Percentiles rank a stretch among this genome's conserved stretches.
Conservation (phyloP, 2,329 filamentous ascomycete species). For the Ceratocystis ficicola region DNA sequence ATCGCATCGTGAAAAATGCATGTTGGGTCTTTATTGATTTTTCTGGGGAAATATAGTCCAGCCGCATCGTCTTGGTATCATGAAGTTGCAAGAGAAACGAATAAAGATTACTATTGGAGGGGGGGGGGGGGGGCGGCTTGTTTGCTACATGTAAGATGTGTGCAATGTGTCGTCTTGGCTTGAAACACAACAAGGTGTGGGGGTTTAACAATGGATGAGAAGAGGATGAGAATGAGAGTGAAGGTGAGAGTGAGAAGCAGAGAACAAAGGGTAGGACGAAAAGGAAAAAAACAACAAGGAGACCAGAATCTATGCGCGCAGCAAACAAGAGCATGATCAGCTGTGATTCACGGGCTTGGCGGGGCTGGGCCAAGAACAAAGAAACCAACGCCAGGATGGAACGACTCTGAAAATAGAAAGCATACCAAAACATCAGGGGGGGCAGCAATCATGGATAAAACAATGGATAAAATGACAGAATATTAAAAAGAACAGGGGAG, state of each 20-base stretch:
- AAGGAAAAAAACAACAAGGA: background rate
- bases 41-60: background rate
- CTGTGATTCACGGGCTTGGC: conserved; percentile 9
- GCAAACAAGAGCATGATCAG: background rate
- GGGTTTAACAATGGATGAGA: background rate
- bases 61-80: background rate
- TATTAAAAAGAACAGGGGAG: background rate
- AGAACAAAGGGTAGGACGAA: background rate
- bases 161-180: background rate
- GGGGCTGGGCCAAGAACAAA: conserved; percentile 9
- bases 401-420: background rate
- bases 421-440: background rate
- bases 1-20: conserved; percentile 11
- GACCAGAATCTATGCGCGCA: background rate
- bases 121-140: background rate
- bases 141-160: background rate
- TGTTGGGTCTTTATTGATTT: background rate
- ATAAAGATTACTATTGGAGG: background rate
- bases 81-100: background rate
- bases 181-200: background rate
- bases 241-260: background rate
- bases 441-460: background rate
- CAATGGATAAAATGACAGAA: background rate
- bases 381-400: background rate
- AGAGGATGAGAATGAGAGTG: background rate